Conservation (phyloP, 2,329 filamentous ascomycete species). For the Stromatinia cepivora region DNA sequence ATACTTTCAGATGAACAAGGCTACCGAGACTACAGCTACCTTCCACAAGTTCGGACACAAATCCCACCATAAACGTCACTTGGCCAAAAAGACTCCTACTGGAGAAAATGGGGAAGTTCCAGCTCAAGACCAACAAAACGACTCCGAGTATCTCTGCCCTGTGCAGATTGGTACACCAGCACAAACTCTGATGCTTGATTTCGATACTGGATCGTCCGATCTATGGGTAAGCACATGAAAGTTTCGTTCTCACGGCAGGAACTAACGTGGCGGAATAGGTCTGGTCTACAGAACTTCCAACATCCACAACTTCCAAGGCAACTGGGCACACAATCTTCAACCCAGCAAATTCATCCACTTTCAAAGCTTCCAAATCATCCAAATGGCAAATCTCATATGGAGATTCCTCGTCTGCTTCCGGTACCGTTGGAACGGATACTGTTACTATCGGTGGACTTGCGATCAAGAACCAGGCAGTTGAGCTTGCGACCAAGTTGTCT, state of each 20-base stretch:
- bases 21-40: slow-evolving; percentile 45
- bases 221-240: slow-evolving; percentile 55
- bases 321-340: slow-evolving; percentile 58
- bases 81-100: slow-evolving; percentile 47
- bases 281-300: slow-evolving; percentile 54
- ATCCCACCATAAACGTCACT: slow-evolving; percentile 47
- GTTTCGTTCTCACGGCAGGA: not conserved
- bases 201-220: slow-evolving; percentile 71
- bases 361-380: slow-evolving; percentile 48
- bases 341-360: slow-evolving; percentile 61
- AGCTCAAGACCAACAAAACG: slow-evolving; percentile 66
- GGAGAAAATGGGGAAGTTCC: slow-evolving; percentile 51
- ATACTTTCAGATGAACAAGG: slow-evolving; percentile 53
- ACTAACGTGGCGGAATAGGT: slow-evolving; percentile 44
- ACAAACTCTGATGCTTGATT: slow-evolving; percentile 63
- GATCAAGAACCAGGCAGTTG: slow-evolving; percentile 62
- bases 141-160: slow-evolving; percentile 63
- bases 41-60: slow-evolving; percentile 52
- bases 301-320: slow-evolving; percentile 39
- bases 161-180: slow-evolving; percentile 65
- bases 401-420: slow-evolving; percentile 66
- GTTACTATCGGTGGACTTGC: slow-evolving; percentile 61
- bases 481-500: slow-evolving; percentile 62
- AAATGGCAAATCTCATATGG: slow-evolving; percentile 69
- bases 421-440: slow-evolving; percentile 63